Conservation (phyloP, 1,284 basidiomycete genomes). For the Trametes hirsuta region DNA sequence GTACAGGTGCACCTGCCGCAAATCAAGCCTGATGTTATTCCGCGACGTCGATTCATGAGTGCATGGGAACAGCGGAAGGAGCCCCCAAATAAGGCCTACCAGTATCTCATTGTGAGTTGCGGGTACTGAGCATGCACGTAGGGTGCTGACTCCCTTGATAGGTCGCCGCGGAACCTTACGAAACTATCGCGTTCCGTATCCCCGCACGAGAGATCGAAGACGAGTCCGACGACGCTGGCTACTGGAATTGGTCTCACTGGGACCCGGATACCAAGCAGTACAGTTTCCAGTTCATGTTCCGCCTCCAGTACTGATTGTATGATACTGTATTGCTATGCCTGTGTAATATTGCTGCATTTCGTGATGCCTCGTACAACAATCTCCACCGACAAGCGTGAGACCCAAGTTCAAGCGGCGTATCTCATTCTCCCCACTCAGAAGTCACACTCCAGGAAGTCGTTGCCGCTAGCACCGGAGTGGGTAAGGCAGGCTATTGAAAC, state of each 20-base stretch:
- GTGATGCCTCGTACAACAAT: neutral
- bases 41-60: slow-evolving; percentile 94
- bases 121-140: neutral
- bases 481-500: slow-evolving; percentile 39
- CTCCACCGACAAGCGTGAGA: neutral
- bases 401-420: neutral
- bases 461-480: slow-evolving; percentile 39
- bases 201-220: slow-evolving; percentile 98
- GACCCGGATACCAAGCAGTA: slow-evolving; percentile 96
- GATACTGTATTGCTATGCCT: slow-evolving; percentile 10
- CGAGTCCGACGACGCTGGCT: slow-evolving; percentile 86
- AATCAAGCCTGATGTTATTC: slow-evolving; percentile 86
- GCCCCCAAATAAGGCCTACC: slow-evolving; percentile 93
- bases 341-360: slow-evolving; percentile 5
- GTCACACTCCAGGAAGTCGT: slow-evolving; percentile 40
- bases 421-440: slow-evolving; percentile 23
- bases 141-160: slow-evolving; percentile 36
- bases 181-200: slow-evolving; percentile 98
- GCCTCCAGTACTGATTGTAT: slow-evolving; percentile 55
- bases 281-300: slow-evolving; percentile 94
- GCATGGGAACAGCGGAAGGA: slow-evolving; percentile 98
- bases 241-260: slow-evolving; percentile 98
- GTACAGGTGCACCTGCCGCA: slow-evolving; percentile 97
- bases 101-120: slow-evolving; percentile 89
- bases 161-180: slow-evolving; percentile 99